Percentiles rank a stretch among this genome's conserved stretches.
phyloP scores from a whole-genome alignment of 768 basidiomycete genomes.

The Paxillus ammoniavirescens region DNA sequence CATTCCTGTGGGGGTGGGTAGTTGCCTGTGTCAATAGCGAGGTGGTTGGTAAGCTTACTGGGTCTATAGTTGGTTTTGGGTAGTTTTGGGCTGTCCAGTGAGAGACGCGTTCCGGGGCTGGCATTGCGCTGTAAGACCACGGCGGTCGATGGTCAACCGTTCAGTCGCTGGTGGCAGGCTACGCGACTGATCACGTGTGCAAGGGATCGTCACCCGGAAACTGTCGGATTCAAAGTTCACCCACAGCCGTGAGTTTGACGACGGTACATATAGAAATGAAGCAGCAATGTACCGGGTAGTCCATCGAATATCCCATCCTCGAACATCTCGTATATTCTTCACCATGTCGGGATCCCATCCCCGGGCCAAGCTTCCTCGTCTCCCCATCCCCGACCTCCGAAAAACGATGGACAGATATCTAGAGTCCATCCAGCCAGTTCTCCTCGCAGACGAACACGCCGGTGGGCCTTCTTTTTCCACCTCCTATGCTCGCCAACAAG shows the following conservation, averaged over 20 bases:
- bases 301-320: not conserved
- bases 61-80: conserved; percentile 62
- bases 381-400: conserved; percentile 80
- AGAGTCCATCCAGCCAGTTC: conserved; percentile 71
- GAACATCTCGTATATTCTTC: not conserved
- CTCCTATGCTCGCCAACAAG: conserved; percentile 19
- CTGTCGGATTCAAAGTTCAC: too few relatives aligned
- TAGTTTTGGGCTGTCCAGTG: conserved; percentile 57
- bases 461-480: conserved; percentile 48
- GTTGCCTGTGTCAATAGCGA: not conserved
- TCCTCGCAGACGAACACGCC: conserved; percentile 69
- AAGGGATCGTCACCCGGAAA: too few relatives aligned
- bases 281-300: not conserved
- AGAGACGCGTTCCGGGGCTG: conserved; percentile 31
- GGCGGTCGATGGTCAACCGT: not conserved
- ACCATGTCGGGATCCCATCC: not conserved
- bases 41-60: conserved; percentile 36
- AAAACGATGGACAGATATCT: conserved; percentile 78
- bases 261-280: not conserved
- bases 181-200: conserved; percentile 8
- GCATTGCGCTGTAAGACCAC: conserved; percentile 14
- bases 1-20: conserved; percentile 53
- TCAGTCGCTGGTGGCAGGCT: too few relatives aligned
- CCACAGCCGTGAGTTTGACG: not conserved
- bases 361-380: conserved; percentile 48